Evolutionary conservation across 2,329 filamentous ascomycete species (phyloP).

Genomic region (Thelonectria blattea): DNA sequence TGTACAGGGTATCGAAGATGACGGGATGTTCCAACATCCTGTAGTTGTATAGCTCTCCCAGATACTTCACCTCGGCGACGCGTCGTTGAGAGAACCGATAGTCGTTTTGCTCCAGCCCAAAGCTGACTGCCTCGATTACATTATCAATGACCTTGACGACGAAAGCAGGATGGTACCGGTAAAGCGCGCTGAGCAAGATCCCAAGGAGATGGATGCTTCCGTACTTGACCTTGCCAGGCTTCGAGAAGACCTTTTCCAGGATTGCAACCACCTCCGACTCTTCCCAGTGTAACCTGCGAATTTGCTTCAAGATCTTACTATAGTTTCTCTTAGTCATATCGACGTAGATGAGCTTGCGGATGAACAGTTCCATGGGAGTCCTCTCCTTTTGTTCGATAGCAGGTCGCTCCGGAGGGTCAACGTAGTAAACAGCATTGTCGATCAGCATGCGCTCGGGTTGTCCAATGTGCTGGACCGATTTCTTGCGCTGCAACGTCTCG

Average conservation of each 20-base stretch:
- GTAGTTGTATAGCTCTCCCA: slow-evolving; percentile 97
- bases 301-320: slow-evolving; percentile 90
- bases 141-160: slow-evolving; percentile 92
- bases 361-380: slow-evolving; percentile 89
- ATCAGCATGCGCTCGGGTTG: slow-evolving; percentile 98
- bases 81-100: slow-evolving; percentile 97
- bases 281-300: slow-evolving; percentile 97
- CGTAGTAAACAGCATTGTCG: slow-evolving; percentile 97
- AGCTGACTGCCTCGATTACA: slow-evolving; percentile 82
- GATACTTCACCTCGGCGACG: slow-evolving; percentile 93
- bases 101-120: slow-evolving; percentile 93
- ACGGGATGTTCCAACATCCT: slow-evolving; percentile 94
- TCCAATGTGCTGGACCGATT: slow-evolving; percentile 91
- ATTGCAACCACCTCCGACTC: slow-evolving; percentile 82
- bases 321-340: slow-evolving; percentile 95
- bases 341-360: slow-evolving; percentile 89
- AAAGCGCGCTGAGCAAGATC: slow-evolving; percentile 85
- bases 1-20: slow-evolving; percentile 94
- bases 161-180: slow-evolving; percentile 91
- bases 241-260: slow-evolving; percentile 90
- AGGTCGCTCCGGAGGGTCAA: slow-evolving; percentile 90
- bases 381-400: slow-evolving; percentile 97
- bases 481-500: slow-evolving; percentile 94
- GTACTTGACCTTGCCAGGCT: slow-evolving; percentile 96
- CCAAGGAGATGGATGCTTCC: slow-evolving; percentile 94